Evolutionary conservation across 495 filamentous ascomycete genomes (phyloP), one percentile per base, ranked within the genome.

Genomic region (Hypoxylon lenormandii): DNA sequence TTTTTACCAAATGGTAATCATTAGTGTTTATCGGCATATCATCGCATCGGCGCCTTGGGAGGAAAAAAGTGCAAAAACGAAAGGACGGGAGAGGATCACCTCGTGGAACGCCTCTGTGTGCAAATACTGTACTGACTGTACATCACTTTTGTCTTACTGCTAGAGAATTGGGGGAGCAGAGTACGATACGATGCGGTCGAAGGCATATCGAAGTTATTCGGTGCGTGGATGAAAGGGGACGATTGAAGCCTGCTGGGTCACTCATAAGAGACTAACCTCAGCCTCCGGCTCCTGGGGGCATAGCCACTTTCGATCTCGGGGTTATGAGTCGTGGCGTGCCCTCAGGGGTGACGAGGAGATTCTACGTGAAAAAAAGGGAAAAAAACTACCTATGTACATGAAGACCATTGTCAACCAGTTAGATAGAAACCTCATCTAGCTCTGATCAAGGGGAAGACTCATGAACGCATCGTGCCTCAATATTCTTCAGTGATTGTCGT

Each of bases 61-160:
- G 33, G 54, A 50, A 43, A 47, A 23, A 56, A 10, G 4, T 58
- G 38, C 28, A 36, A 46, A 51, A 64, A 40, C 12, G 37, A 40
- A 45, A 37, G n/a, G 40, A 55, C 51, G 45, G 51, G 53, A 53
- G 46, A 58, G 46, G 50, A 45, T 16, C 38, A 36, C 42, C 10
- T 61, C 28, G 28, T 46, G 37, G 59, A 45, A 37, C 26, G 21
- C 43, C 52, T 59, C 47, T 49, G 42, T 64, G 67, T 26, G 56
- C 55, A 28, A 43, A 59, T 66, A 70, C 43, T 66, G 62, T 66
- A 66, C 58, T 55, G 62, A 56, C 46, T 71, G 62, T 66, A 63
- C 68, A 71, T 66, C 62, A 47, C 46, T 45, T 26, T 62, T 62
- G 51, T 62, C 57, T 51, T 30, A 38, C 28, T 22, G n/a, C n/a